A percentile compares a stretch with the other conserved stretches of the same genome.
phyloP scores from a whole-genome alignment of 1,139 yeast species.

The Protomyces gravidus region DNA sequence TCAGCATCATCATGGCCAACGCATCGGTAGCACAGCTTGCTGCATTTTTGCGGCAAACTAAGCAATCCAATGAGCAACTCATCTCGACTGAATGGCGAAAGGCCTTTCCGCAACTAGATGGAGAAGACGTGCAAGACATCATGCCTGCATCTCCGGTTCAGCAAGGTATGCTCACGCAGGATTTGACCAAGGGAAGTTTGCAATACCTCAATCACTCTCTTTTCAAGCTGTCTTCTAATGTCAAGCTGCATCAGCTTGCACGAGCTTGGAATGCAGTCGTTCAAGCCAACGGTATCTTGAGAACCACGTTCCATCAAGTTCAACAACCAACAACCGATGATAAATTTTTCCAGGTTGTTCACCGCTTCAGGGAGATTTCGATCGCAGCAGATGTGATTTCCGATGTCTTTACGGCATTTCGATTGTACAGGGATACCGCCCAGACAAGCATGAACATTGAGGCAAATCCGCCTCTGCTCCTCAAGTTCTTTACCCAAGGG shows the following conservation, averaged over 20 bases:
- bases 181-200: background rate
- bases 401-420: background rate
- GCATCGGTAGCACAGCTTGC: constrained; percentile 29
- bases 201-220: constrained; percentile 34
- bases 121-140: constrained; percentile 12
- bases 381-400: background rate
- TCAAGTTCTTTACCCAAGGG: constrained; percentile 4
- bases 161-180: constrained; percentile 34
- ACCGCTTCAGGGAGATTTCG: background rate
- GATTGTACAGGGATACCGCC: background rate
- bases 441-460: background rate
- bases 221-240: constrained; percentile 18
- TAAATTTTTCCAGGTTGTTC: background rate
- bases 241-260: constrained; percentile 28
- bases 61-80: background rate
- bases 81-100: background rate
- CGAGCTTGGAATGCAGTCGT: constrained; percentile 32
- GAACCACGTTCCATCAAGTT: constrained; percentile 28
- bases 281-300: constrained; percentile 30
- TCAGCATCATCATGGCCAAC: constrained; percentile 30
- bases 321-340: background rate
- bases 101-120: background rate
- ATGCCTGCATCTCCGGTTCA: constrained; percentile 36
- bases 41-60: background rate
- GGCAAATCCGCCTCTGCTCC: background rate